Evolutionary conservation across 371 early-diverging fungal genomes (phyloP), one percentile per base, ranked within the genome.

Genomic region (Furculomyces boomerangus): DNA sequence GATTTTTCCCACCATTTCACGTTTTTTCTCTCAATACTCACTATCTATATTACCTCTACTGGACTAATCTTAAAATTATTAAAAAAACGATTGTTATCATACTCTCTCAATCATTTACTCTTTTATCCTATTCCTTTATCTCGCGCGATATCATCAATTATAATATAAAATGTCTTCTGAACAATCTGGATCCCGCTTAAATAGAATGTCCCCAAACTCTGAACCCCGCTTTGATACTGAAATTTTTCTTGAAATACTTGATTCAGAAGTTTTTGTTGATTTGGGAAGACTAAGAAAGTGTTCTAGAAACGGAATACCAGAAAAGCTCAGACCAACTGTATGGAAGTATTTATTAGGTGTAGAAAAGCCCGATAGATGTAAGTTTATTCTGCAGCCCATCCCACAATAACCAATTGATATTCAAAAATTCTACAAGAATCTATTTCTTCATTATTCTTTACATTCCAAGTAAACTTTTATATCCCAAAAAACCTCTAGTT

Each of bases 341-440:
- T 93, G 93, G 93, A 81, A 86, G 71, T 90, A 81, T 57, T 70
- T 93, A 37, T 74, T 93, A 32, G 90, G 86, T 29, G 81, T 90
- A 18, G 83, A 86, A 65, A 76, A 79, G 57, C 75, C 90, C 1
- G 90, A 93, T 69, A 75, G 88, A 54, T 85, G 88, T 83, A 78
- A 73, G 78, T 71, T 58, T 24, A 16, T 25, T 54, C 30, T 24
- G n/a, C 10, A 50, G 20, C n/a, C 7, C 25, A 50, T 27, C 28
- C 26, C n/a, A n/a, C n/a, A n/a, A n/a, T n/a, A n/a, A n/a, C n/a
- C n/a, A n/a, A n/a, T n/a, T n/a, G n/a, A n/a, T n/a, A n/a, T n/a
- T n/a, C n/a, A n/a, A n/a, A n/a, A n/a, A n/a, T n/a, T n/a, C n/a
- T n/a, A n/a, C n/a, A n/a, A n/a, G n/a, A n/a, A n/a, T n/a, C n/a